phyloP scores from a whole-genome alignment of 2,329 filamentous ascomycete genomes.

The Fusarium sp. region DNA sequence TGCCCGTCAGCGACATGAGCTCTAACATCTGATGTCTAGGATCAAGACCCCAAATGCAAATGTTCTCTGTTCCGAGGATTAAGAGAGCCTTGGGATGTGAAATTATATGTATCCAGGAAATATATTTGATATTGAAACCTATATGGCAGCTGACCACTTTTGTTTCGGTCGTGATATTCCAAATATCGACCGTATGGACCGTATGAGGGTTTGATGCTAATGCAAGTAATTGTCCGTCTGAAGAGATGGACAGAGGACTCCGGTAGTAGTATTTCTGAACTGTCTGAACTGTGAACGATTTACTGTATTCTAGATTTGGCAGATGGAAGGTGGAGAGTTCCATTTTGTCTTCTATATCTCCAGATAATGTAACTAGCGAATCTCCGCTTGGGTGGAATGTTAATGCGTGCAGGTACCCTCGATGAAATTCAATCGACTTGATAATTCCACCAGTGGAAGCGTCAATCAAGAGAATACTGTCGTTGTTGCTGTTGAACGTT shows the following conservation, averaged over 20 bases:
- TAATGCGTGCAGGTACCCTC: accelerated
- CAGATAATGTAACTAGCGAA: not conserved
- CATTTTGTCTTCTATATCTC: accelerated
- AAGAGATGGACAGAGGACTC: accelerated
- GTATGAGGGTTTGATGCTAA: accelerated
- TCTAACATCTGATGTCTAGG: accelerated
- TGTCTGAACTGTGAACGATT: not conserved
- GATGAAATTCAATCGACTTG: accelerated
- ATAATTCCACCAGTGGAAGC: accelerated
- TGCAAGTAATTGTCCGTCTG: not conserved
- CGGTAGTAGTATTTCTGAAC: accelerated
- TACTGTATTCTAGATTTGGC: accelerated
- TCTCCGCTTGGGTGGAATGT: not conserved
- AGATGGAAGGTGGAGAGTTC: accelerated
- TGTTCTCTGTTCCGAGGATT: accelerated
- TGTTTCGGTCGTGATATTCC: accelerated
- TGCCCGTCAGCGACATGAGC: accelerated
- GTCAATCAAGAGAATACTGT: accelerated
- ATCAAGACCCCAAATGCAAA: not conserved
- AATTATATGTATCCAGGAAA: accelerated
- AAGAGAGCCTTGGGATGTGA: accelerated
- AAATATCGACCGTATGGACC: accelerated
- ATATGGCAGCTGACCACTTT: not conserved
- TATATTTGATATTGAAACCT: not conserved
- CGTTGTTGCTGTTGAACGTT: accelerated